Base-by-base conservation (phyloP, 768 basidiomycete genomes). In the Kwoniella bestiolae region DNA sequence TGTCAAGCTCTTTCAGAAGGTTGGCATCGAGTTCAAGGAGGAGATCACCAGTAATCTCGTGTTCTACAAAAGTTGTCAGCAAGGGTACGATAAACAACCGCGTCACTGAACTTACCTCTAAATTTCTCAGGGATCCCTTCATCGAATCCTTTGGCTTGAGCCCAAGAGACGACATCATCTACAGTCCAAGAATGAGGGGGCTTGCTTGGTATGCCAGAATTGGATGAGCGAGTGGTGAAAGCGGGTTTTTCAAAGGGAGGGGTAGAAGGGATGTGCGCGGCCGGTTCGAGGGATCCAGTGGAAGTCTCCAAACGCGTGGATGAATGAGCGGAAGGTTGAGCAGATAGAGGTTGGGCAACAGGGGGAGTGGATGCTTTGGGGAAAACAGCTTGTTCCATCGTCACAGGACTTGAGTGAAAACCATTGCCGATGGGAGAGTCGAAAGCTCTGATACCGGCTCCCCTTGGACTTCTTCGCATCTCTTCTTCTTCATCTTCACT, bases 31-130 rank as follows among this genome's bases (percentile, higher is more conserved):
- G 89, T 74, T 96, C 95, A 60, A 98, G 87, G 6, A 99, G 86
- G 32, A 98, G 91, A 73, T 99, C 96, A 21, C 96, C 96, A 0
- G 94, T 91, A 59, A 99, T 98, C 83, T 99, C 96, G 87, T 99
- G 94, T 82, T 98, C 95, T 94, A 78, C 45, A 25, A 49, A 50
- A 44, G 66, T 28, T 38, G 49, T 73, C 50, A 67, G 72, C 55
- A 49, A 35, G 7, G 29, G 34, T 8, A 4, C 21, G 29, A 21
- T 32, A 38, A 1, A 49, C 6, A 21, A 46, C 29, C 49, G 57
- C n/a, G 12, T 34, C n/a, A 26, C n/a, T n/a, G n/a, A 28, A 83
- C 87, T 66, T 71, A 92, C 92, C 93, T 45, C 85, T 87, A 76
- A 99, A 97, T 78, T 91, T 94, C 61, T 87, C 86, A 71, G 90